phyloP scores from a whole-genome alignment of 2,329 filamentous ascomycete species.

The Fusarium robinianum region DNA sequence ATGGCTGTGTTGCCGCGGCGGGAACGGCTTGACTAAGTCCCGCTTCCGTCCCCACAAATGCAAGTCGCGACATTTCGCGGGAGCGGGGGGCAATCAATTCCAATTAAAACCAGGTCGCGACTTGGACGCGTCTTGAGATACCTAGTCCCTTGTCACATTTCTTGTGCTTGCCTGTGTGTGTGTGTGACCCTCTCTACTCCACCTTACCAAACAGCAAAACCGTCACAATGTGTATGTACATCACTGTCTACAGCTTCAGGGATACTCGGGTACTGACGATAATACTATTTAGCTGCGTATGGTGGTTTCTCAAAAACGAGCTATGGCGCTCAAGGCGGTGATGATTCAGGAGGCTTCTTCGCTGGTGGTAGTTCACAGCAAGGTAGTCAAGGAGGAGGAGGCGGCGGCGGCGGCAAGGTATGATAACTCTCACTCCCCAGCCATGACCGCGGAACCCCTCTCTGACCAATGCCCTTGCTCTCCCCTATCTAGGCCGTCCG shows the following conservation, averaged over 20 bases:
- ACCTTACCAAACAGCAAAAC: slow-evolving; percentile 24
- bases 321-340: slow-evolving; percentile 60
- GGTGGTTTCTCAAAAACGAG: slow-evolving; percentile 51
- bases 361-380: slow-evolving; percentile 63
- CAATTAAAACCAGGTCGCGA: slow-evolving; percentile 42
- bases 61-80: slow-evolving; percentile 29
- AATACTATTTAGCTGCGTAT: slow-evolving; percentile 50
- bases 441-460: too few relatives aligned
- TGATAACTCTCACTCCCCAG: neutral
- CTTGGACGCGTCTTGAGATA: slow-evolving; percentile 42
- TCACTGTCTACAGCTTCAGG: too few relatives aligned
- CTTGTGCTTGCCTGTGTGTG: slow-evolving; percentile 15
- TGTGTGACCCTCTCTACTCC: slow-evolving; percentile 12
- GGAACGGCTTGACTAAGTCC: slow-evolving; percentile 36
- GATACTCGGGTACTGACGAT: too few relatives aligned
- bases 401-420: slow-evolving; percentile 50
- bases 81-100: too few relatives aligned
- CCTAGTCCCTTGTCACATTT: too few relatives aligned
- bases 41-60: slow-evolving; percentile 1
- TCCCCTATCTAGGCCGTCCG: slow-evolving; percentile 57
- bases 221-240: slow-evolving; percentile 43
- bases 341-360: slow-evolving; percentile 66
- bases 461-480: neutral
- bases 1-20: too few relatives aligned
- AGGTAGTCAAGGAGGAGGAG: slow-evolving; percentile 58